A percentile compares a stretch with the other conserved stretches of the same genome.
Evolutionary conservation across 2,329 filamentous ascomycete genomes (phyloP).

Genomic region (Cordyceps tenuipes): DNA sequence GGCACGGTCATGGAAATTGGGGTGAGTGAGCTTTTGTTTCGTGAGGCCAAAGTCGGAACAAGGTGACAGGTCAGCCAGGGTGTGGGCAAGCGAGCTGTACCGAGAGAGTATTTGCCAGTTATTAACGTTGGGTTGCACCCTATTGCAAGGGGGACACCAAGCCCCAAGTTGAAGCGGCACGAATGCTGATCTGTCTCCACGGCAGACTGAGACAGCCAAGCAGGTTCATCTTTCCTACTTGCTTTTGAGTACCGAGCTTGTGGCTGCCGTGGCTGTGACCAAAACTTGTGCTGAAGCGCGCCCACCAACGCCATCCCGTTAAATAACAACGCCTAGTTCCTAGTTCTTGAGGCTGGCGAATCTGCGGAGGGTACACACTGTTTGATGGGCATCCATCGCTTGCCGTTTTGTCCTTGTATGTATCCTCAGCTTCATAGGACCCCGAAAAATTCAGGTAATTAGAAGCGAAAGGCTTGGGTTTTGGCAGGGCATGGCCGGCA

Average conservation of each 20-base stretch:
- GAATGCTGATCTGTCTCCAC: constrained; percentile 1
- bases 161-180: not conserved
- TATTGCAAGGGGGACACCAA: not conserved
- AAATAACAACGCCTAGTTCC: no score
- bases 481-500: not conserved
- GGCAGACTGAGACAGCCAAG: not conserved
- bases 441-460: not conserved
- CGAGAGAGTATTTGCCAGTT: not conserved
- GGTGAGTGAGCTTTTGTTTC: not conserved
- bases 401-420: not conserved
- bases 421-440: no score
- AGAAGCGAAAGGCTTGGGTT: not conserved
- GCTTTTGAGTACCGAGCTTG: not conserved
- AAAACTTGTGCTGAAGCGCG: not conserved
- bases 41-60: no score
- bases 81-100: not conserved
- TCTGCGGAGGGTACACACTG: not conserved
- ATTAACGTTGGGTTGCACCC: not conserved
- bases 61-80: constrained; percentile 4
- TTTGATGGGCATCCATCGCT: not conserved
- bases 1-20: constrained; percentile 2
- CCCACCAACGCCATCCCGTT: not conserved
- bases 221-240: not conserved
- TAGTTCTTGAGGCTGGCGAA: no score
- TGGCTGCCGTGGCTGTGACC: constrained; percentile 1